Percentiles rank a stretch among this genome's conserved stretches.
Evolutionary conservation across 345 rosid species (phyloP).

Genomic region (Psidium friedrichsthalianum): DNA sequence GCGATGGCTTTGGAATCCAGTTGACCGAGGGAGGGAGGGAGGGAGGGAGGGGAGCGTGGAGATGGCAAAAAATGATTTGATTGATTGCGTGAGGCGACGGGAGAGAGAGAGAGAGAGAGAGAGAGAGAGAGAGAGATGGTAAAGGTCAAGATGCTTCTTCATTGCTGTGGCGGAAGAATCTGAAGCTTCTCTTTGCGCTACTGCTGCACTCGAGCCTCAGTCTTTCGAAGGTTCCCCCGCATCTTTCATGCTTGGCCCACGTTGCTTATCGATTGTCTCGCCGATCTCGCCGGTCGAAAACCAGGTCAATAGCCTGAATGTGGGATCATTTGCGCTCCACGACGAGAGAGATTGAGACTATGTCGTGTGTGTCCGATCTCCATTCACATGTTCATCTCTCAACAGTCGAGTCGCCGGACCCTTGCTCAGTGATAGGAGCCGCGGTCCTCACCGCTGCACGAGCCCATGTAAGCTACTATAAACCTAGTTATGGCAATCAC

Average conservation of each 20-base stretch:
- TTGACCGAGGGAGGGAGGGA: neutral
- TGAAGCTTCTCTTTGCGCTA: neutral
- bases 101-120: neutral
- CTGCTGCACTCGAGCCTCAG: neutral
- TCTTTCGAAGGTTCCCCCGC: neutral
- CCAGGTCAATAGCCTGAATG: neutral
- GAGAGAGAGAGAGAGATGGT: neutral
- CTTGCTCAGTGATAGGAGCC: neutral
- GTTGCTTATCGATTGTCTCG: neutral
- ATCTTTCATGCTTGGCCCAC: neutral
- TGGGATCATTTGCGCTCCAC: neutral
- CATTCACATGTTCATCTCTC: neutral
- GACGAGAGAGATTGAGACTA: neutral
- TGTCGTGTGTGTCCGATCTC: neutral
- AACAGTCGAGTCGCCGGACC: neutral
- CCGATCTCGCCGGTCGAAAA: neutral
- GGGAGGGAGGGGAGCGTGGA: neutral
- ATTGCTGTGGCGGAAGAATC: neutral
- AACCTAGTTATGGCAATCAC: no score
- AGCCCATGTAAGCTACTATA: neutral
- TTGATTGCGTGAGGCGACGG: neutral
- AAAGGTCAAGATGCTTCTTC: neutral
- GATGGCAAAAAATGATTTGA: neutral
- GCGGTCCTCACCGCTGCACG: neutral
- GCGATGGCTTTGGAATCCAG: neutral